Evolutionary conservation across 2,329 filamentous ascomycete genomes (phyloP).

Genomic region (Aspergillus aculeatinus): DNA sequence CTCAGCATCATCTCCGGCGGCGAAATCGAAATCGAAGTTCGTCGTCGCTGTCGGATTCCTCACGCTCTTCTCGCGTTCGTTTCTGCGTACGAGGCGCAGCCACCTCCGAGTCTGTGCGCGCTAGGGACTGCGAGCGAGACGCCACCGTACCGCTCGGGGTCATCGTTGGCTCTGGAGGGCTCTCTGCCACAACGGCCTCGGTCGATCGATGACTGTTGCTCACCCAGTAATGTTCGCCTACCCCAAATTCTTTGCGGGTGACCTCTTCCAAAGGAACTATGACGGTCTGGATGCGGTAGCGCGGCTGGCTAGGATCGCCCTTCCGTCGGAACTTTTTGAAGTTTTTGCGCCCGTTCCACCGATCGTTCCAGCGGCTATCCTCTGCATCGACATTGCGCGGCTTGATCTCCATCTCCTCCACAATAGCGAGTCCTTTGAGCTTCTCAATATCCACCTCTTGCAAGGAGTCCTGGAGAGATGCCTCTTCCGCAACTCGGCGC

Average conservation of each 20-base stretch:
- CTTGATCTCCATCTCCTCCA: conserved; percentile 72
- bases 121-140: conserved; percentile 16
- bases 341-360: conserved; percentile 93
- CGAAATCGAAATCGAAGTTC: conserved; percentile 57
- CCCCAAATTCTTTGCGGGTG: conserved; percentile 67
- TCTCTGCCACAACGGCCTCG: conserved; percentile 24
- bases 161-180: conserved; percentile 15
- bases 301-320: conserved; percentile 33
- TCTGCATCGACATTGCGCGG: conserved; percentile 32
- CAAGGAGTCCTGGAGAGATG: conserved; percentile 53
- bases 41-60: conserved; percentile 58
- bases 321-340: conserved; percentile 76
- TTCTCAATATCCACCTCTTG: conserved; percentile 69
- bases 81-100: conserved; percentile 24
- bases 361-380: conserved; percentile 73
- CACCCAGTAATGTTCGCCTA: conserved; percentile 74
- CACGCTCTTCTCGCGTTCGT: conserved; percentile 33
- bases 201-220: conserved; percentile 33
- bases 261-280: conserved; percentile 73
- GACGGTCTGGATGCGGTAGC: conserved; percentile 52
- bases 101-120: conserved; percentile 22
- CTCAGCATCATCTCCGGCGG: conserved; percentile 36
- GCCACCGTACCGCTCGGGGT: conserved; percentile 10
- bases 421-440: conserved; percentile 70
- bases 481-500: conserved; percentile 53